Evolutionary conservation across 1,284 basidiomycete species (phyloP).

Genomic region (Polyporus tsugae): DNA sequence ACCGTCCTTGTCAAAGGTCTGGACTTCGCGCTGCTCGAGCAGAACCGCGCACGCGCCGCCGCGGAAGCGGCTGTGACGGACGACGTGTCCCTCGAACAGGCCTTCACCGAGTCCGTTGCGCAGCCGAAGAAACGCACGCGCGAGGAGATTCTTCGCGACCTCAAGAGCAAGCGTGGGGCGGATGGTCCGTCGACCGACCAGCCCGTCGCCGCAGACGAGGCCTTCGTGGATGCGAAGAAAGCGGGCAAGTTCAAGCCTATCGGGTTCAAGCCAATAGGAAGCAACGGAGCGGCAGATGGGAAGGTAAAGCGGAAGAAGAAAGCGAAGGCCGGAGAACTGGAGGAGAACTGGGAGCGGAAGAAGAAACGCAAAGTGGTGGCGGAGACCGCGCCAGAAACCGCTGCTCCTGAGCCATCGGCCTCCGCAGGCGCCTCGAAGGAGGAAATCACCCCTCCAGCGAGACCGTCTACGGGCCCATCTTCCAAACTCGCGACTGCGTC

Average conservation of each 20-base stretch:
- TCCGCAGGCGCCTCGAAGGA: slow-evolving; percentile 46
- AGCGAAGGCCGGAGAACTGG: slow-evolving; percentile 39
- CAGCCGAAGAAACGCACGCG: slow-evolving; percentile 71
- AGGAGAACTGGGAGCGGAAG: slow-evolving; percentile 43
- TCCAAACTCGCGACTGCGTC: slow-evolving; percentile 29
- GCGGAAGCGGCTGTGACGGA: slow-evolving; percentile 64
- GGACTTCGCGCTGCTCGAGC: slow-evolving; percentile 86
- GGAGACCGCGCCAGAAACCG: not conserved
- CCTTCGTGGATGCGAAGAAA: slow-evolving; percentile 62
- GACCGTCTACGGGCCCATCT: slow-evolving; percentile 27
- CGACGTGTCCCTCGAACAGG: slow-evolving; percentile 82
- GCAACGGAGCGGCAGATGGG: slow-evolving; percentile 22
- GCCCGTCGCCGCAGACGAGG: slow-evolving; percentile 33
- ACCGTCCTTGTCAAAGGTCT: slow-evolving; percentile 92
- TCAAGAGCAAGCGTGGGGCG: slow-evolving; percentile 68
- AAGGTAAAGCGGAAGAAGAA: slow-evolving; percentile 46
- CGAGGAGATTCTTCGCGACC: slow-evolving; percentile 74
- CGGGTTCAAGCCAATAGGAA: slow-evolving; percentile 71
- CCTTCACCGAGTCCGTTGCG: slow-evolving; percentile 56
- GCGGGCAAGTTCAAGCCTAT: slow-evolving; percentile 83
- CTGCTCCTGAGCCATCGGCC: slow-evolving; percentile 39
- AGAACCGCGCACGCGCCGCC: slow-evolving; percentile 75
- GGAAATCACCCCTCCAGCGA: slow-evolving; percentile 7
- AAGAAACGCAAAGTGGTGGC: slow-evolving; percentile 46
- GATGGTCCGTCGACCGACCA: slow-evolving; percentile 32